Percentiles rank a stretch among this genome's conserved stretches.
phyloP scores from a whole-genome alignment of 2,329 filamentous ascomycete species.

The Chaetothyriales sp. region DNA sequence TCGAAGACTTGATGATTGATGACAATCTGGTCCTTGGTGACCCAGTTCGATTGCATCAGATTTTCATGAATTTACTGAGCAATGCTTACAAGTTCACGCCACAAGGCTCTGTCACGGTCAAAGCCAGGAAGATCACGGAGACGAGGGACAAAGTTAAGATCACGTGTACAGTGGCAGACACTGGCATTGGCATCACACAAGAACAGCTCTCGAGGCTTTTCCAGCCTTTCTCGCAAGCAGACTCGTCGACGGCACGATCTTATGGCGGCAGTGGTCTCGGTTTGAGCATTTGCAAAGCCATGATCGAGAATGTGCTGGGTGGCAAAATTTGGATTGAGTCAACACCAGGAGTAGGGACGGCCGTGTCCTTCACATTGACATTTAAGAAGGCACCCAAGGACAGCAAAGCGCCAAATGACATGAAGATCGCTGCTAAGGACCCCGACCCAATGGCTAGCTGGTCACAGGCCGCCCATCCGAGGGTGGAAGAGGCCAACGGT shows the following conservation, averaged over 20 bases:
- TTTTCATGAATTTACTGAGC: conserved; percentile 50
- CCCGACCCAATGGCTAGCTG: conserved; percentile 45
- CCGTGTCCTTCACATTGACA: conserved; percentile 58
- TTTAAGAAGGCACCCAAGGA: conserved; percentile 68
- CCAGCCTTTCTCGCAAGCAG: conserved; percentile 46
- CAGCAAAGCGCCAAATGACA: conserved; percentile 40
- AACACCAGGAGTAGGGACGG: conserved; percentile 41
- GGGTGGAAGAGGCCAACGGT: conserved; percentile 28
- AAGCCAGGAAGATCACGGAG: conserved; percentile 25
- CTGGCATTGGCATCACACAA: conserved; percentile 51
- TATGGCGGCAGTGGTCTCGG: conserved; percentile 40
- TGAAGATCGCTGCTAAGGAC: conserved; percentile 26
- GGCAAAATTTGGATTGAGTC: conserved; percentile 48
- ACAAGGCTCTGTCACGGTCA: conserved; percentile 37
- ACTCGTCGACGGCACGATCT: conserved; percentile 53
- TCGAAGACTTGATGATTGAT: conserved; percentile 52
- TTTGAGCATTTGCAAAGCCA: conserved; percentile 48
- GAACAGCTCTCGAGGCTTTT: conserved; percentile 52
- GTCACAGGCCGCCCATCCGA: conserved; percentile 31
- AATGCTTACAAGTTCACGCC: conserved; percentile 52
- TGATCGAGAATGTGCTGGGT: conserved; percentile 47
- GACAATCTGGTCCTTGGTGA: conserved; percentile 65
- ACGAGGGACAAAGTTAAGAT: conserved; percentile 22
- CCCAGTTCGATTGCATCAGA: conserved; percentile 59
- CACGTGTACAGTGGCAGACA: conserved; percentile 44